Conservation (phyloP, 192 early-diverging fungal genomes). For the Diversispora eburnea region DNA sequence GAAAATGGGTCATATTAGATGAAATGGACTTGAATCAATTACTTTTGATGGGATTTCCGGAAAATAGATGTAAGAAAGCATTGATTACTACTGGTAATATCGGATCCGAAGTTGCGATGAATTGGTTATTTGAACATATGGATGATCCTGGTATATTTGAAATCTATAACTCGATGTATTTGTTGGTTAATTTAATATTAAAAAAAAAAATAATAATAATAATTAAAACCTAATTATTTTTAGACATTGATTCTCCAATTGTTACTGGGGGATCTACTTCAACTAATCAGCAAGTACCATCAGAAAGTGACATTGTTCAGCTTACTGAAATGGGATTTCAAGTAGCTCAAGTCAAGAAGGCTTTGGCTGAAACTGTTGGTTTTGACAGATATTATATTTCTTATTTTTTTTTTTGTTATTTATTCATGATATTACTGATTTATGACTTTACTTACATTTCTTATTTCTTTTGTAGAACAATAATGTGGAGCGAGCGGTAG, state of each 20-base stretch:
- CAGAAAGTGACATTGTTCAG: slow-evolving; percentile 58
- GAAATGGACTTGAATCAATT: slow-evolving; percentile 71
- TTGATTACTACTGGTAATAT: slow-evolving; percentile 75
- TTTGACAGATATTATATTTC: slow-evolving; percentile 10
- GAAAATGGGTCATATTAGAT: slow-evolving; percentile 55
- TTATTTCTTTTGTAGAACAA: slow-evolving; percentile 47
- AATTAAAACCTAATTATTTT: background rate
- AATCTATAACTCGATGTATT: background rate
- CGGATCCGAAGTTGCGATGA: slow-evolving; percentile 83
- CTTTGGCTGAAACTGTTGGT: slow-evolving; percentile 75
- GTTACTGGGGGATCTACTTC: slow-evolving; percentile 18
- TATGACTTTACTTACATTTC: background rate
- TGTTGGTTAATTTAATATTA: background rate
- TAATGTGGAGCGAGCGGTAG: slow-evolving; percentile 87
- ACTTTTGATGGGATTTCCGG: slow-evolving; percentile 89
- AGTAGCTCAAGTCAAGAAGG: slow-evolving; percentile 70
- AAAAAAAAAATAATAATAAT: background rate
- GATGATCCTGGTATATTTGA: slow-evolving; percentile 74
- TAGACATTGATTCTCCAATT: slow-evolving; percentile 75
- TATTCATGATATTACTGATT: background rate
- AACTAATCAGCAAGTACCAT: slow-evolving; percentile 34
- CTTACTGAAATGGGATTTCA: slow-evolving; percentile 94
- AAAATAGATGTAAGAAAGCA: slow-evolving; percentile 79
- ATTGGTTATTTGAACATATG: slow-evolving; percentile 96
- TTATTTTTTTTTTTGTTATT: background rate